Evolutionary conservation across 805 yeast genomes (phyloP).

Genomic region (Brettanomyces anomalus): DNA sequence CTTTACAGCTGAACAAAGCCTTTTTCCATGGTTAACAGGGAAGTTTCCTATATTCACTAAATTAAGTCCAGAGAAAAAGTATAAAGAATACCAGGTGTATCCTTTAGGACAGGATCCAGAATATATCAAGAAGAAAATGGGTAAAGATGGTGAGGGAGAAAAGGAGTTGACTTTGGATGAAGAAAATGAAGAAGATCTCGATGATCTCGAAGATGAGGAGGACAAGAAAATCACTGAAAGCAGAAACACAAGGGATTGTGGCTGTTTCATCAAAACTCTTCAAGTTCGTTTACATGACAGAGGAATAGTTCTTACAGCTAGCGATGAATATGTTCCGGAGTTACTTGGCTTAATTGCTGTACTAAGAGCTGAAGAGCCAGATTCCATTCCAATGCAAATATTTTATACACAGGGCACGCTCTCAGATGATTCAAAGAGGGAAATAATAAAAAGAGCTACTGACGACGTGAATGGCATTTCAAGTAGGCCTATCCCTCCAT

Average conservation of each 20-base stretch:
- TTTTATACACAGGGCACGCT: constrained; percentile 30
- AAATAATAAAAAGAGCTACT: constrained; percentile 28
- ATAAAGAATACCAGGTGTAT: neutral
- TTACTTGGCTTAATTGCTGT: constrained; percentile 39
- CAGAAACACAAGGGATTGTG: neutral
- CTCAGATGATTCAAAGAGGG: constrained; percentile 24
- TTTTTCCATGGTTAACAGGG: constrained; percentile 36
- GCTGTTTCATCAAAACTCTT: constrained; percentile 22
- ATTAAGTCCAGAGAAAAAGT: constrained; percentile 20
- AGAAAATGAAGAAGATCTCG: neutral
- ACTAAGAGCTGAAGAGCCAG: constrained; percentile 36
- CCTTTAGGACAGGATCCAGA: constrained; percentile 10
- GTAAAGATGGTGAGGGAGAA: too few species aligned
- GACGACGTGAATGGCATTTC: constrained; percentile 17
- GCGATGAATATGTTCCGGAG: constrained; percentile 37
- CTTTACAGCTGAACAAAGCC: constrained; percentile 7
- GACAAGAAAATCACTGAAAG: neutral
- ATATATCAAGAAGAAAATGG: neutral
- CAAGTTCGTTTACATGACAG: constrained; percentile 28
- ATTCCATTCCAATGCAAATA: constrained; percentile 40
- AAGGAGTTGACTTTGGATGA: too few species aligned
- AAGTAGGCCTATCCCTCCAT: constrained; percentile 13
- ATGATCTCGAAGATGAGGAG: constrained; percentile 1
- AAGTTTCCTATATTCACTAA: constrained; percentile 29
- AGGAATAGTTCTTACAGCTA: constrained; percentile 48